Evolutionary conservation across 805 yeast genomes (phyloP).

Genomic region (Ogataea pignaliae): DNA sequence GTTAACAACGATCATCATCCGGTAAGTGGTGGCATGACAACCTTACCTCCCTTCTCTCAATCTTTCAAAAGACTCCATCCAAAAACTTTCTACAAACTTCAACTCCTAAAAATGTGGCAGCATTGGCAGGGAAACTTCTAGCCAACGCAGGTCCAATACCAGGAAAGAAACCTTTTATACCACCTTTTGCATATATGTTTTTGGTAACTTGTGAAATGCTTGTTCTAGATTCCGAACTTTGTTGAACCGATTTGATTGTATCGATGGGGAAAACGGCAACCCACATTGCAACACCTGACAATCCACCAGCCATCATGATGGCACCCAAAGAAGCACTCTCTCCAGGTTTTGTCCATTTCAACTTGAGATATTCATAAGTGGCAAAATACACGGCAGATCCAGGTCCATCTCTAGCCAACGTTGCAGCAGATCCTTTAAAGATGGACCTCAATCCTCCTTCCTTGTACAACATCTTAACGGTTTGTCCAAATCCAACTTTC

Average conservation of each 20-base stretch:
- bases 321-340: slow-evolving; percentile 64
- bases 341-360: slow-evolving; percentile 47
- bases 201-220: slow-evolving; percentile 63
- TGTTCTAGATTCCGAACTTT: slow-evolving; percentile 50
- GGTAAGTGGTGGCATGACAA: too few relatives aligned
- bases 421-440: slow-evolving; percentile 88
- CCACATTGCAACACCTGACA: slow-evolving; percentile 98
- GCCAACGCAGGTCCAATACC: slow-evolving; percentile 95
- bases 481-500: slow-evolving; percentile 47
- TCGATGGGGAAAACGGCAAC: slow-evolving; percentile 91
- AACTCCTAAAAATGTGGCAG: slow-evolving; percentile 97
- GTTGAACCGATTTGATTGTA: slow-evolving; percentile 84
- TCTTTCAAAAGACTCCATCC: slow-evolving; percentile 4
- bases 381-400: slow-evolving; percentile 96
- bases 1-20: too few relatives aligned
- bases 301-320: slow-evolving; percentile 87
- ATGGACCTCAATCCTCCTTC: slow-evolving; percentile 83
- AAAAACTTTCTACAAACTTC: slow-evolving; percentile 55
- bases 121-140: slow-evolving; percentile 96
- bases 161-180: slow-evolving; percentile 91
- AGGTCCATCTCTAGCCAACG: slow-evolving; percentile 95
- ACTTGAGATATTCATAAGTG: slow-evolving; percentile 80
- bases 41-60: too few relatives aligned
- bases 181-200: slow-evolving; percentile 69
- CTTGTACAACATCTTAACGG: slow-evolving; percentile 61